Evolutionary conservation across 768 basidiomycete species (phyloP).

Genomic region (Mycena kentingensis): DNA sequence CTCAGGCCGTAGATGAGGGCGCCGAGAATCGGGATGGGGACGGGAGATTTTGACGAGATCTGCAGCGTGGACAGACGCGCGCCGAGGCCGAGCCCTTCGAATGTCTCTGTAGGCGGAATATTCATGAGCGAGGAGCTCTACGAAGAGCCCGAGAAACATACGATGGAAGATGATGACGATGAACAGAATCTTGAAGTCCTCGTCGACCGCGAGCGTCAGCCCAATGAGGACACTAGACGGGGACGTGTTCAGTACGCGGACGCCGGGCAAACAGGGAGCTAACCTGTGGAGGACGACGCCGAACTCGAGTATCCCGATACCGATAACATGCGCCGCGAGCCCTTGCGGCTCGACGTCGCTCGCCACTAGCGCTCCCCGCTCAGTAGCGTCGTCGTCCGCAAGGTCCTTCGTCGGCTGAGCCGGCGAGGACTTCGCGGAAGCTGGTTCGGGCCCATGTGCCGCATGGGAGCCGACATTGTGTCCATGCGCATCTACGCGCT

Average conservation of each 20-base stretch:
- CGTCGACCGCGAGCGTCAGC: conserved; percentile 86
- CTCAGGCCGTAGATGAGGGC: too few relatives aligned
- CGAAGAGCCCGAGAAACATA: conserved; percentile 42
- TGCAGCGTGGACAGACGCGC: too few relatives aligned
- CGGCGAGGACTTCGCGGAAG: not conserved
- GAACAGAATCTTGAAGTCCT: conserved; percentile 80
- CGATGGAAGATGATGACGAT: conserved; percentile 92
- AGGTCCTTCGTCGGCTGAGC: conserved; percentile 29
- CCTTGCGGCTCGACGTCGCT: conserved; percentile 44
- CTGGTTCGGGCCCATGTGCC: conserved; percentile 3
- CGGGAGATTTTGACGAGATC: too few relatives aligned
- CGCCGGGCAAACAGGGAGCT: not conserved
- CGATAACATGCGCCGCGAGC: conserved; percentile 71
- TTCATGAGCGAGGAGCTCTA: conserved; percentile 26
- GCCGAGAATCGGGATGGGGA: too few relatives aligned
- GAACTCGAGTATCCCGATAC: conserved; percentile 91
- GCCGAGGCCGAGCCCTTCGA: too few relatives aligned
- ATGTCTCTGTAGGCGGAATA: too few relatives aligned
- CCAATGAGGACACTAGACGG: conserved; percentile 64
- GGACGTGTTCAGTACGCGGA: not conserved
- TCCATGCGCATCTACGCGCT: not conserved
- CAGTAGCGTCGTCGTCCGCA: conserved; percentile 24
- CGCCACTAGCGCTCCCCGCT: not conserved
- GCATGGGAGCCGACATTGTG: conserved; percentile 1
- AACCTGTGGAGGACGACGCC: conserved; percentile 87